Evolutionary conservation across 2,329 filamentous ascomycete species (phyloP).

Genomic region (Mycosphaerella arachidis): DNA sequence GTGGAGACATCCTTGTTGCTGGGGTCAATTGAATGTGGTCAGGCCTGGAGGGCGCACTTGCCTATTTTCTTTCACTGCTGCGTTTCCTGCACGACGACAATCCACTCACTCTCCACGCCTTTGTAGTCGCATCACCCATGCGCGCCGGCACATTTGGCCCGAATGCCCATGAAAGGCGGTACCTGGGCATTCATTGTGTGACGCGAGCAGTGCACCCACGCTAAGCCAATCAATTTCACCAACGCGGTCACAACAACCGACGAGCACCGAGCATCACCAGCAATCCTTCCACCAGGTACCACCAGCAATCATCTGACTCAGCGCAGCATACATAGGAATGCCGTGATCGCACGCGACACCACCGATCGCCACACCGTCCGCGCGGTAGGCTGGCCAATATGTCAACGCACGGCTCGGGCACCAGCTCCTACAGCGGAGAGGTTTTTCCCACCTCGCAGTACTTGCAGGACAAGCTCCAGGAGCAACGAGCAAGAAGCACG

Average conservation of each 20-base stretch:
- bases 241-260: neutral
- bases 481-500: constrained; percentile 29
- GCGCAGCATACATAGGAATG: neutral
- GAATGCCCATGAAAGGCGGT: neutral
- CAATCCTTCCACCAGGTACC: neutral
- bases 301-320: neutral
- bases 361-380: neutral
- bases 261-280: neutral
- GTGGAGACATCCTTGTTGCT: neutral
- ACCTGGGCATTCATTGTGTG: neutral
- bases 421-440: constrained; percentile 17
- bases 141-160: neutral
- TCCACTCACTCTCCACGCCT: neutral
- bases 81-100: neutral
- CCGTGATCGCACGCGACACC: neutral
- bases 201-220: neutral
- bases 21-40: neutral
- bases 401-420: constrained; percentile 13
- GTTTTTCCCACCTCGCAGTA: constrained; percentile 31
- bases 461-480: constrained; percentile 34
- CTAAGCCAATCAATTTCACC: neutral
- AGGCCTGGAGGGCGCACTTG: neutral
- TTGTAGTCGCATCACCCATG: neutral
- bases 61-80: neutral
- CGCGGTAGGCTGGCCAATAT: constrained; percentile 7